Conservation (phyloP, 768 basidiomycete species). For the Paxillus rubicundulus region DNA sequence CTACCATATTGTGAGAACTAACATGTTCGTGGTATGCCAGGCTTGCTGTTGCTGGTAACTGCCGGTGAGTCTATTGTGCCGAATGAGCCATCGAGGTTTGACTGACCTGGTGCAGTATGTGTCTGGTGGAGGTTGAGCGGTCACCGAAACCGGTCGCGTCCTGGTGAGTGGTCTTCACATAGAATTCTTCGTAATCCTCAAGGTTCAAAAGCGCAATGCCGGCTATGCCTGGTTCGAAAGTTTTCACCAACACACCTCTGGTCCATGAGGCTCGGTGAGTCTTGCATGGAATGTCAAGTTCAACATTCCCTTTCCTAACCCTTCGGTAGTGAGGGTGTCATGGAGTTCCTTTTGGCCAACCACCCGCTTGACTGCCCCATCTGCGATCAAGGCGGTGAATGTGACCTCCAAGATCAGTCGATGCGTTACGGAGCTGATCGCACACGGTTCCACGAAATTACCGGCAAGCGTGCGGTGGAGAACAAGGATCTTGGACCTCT, state of each 20-base stretch:
- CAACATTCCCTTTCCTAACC: conserved; percentile 8
- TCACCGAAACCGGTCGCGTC: conserved; percentile 95
- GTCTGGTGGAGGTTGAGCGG: conserved; percentile 94
- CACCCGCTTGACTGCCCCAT: conserved; percentile 98
- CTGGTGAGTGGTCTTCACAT: conserved; percentile 50
- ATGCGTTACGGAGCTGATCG: conserved; percentile 99
- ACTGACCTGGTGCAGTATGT: conserved; percentile 65
- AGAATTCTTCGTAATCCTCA: neutral
- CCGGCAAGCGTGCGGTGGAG: conserved; percentile 96
- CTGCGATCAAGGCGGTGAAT: conserved; percentile 99
- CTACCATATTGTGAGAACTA: neutral
- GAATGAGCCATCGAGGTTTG: conserved; percentile 1
- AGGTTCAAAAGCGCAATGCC: conserved; percentile 77
- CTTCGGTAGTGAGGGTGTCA: conserved; percentile 81
- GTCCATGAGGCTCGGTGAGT: conserved; percentile 81
- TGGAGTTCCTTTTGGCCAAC: conserved; percentile 98
- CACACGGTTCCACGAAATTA: conserved; percentile 96
- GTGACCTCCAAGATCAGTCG: conserved; percentile 97
- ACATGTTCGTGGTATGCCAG: conserved; percentile 36
- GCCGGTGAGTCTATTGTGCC: conserved; percentile 58
- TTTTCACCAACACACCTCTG: conserved; percentile 89
- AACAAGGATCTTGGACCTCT: conserved; percentile 98
- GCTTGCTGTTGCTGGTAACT: conserved; percentile 96
- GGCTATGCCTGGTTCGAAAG: conserved; percentile 90
- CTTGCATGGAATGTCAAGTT: neutral